Conservation (phyloP, 192 early-diverging fungal species). For the Podila verticillata region DNA sequence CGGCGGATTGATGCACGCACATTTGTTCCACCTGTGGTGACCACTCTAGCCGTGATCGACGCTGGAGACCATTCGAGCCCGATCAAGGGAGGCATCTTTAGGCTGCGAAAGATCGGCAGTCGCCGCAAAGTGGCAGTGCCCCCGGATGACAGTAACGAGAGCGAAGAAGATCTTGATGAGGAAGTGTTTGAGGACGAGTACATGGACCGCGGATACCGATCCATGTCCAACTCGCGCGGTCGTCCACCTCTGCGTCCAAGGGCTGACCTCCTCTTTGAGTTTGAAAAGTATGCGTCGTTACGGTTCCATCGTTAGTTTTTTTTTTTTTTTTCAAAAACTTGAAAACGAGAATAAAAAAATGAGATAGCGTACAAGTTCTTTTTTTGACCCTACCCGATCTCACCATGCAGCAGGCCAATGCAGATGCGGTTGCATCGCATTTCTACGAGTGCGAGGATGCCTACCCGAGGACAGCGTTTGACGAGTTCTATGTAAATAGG, state of each 20-base stretch:
- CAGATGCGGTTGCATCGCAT: too few relatives aligned
- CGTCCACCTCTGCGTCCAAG: constrained; percentile 17
- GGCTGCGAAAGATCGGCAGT: not conserved
- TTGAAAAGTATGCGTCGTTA: not conserved
- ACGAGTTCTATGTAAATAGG: too few relatives aligned
- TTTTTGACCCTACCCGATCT: too few relatives aligned
- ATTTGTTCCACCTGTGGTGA: constrained; percentile 22
- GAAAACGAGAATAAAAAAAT: not conserved
- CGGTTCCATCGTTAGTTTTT: not conserved
- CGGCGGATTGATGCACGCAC: constrained; percentile 21
- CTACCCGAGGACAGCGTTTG: too few relatives aligned
- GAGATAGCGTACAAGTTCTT: too few relatives aligned
- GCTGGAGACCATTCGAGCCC: not conserved
- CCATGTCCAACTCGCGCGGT: constrained; percentile 16
- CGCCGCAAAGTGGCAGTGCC: not conserved
- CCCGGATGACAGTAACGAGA: not conserved
- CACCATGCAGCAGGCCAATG: too few relatives aligned
- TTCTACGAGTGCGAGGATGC: too few relatives aligned
- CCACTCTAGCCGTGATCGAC: not conserved
- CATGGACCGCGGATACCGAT: constrained; percentile 33
- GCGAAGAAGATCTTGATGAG: not conserved
- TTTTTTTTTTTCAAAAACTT: not conserved
- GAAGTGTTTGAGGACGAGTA: constrained; percentile 15
- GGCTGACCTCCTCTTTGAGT: constrained; percentile 16
- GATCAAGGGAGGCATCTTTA: not conserved